A percentile compares a stretch with the other conserved stretches of the same genome.
Conservation (phyloP, 495 filamentous ascomycete genomes). For the Xylaria sp. region DNA sequence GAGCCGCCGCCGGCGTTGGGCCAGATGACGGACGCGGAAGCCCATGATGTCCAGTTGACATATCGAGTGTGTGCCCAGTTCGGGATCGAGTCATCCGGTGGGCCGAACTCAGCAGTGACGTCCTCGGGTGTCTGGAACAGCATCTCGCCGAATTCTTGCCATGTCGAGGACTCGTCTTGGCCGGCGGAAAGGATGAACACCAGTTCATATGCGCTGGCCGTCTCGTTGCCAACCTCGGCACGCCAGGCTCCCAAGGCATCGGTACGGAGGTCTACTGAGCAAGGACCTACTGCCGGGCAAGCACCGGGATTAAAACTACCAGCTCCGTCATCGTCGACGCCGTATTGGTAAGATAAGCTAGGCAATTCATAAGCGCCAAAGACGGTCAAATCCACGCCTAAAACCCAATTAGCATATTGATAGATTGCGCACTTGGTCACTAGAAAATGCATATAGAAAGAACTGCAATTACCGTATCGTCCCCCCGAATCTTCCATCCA, state of each 20-base stretch:
- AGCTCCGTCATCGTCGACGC: slow-evolving; percentile 45
- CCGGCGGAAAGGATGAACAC: slow-evolving; percentile 53
- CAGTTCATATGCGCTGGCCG: slow-evolving; percentile 44
- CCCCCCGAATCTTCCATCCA: slow-evolving; percentile 55
- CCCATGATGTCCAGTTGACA: slow-evolving; percentile 52
- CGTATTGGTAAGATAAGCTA: slow-evolving; percentile 42
- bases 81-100: slow-evolving; percentile 42
- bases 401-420: neutral
- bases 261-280: slow-evolving; percentile 46
- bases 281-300: slow-evolving; percentile 41
- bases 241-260: slow-evolving; percentile 51
- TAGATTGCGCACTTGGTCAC: neutral
- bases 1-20: slow-evolving; percentile 52
- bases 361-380: slow-evolving; percentile 51
- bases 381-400: slow-evolving; percentile 48
- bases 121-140: slow-evolving; percentile 46
- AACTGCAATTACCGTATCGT: slow-evolving; percentile 41
- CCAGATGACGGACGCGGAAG: slow-evolving; percentile 47
- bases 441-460: neutral
- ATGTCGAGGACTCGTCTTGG: slow-evolving; percentile 53
- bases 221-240: slow-evolving; percentile 46
- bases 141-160: slow-evolving; percentile 56
- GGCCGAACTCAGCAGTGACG: slow-evolving; percentile 48
- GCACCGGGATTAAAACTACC: slow-evolving; percentile 44
- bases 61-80: slow-evolving; percentile 50